Conservation (phyloP, 2,329 filamentous ascomycete genomes). For the Nigrograna mackinnonii region DNA sequence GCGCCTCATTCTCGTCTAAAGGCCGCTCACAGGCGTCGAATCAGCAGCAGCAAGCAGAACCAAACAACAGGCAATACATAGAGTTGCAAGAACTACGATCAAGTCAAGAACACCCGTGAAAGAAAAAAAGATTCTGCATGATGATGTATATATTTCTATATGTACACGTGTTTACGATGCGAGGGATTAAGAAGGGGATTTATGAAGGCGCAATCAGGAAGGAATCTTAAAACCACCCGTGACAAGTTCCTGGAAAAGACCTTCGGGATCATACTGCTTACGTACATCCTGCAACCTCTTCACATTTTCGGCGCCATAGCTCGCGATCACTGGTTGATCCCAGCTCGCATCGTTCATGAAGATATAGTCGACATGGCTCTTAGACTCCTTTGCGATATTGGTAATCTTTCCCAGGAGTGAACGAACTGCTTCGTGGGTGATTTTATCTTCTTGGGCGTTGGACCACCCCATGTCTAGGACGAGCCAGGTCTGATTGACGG, state of each 20-base stretch:
- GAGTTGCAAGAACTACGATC: too few species aligned
- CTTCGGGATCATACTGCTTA: conserved; percentile 14
- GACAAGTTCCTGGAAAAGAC: conserved; percentile 10
- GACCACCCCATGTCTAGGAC: background rate
- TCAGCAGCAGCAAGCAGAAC: too few species aligned
- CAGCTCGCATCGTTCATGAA: conserved; percentile 8
- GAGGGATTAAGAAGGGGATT: too few species aligned
- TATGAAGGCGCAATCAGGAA: too few species aligned
- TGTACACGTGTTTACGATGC: too few species aligned
- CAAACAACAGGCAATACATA: too few species aligned
- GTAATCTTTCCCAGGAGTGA: background rate
- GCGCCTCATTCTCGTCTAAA: too few species aligned
- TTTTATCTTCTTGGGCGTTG: background rate
- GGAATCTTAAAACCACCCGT: conserved; percentile 21
- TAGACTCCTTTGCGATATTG: background rate
- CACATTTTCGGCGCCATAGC: conserved; percentile 11
- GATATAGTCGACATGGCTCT: background rate
- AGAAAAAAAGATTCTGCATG: too few species aligned
- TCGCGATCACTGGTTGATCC: conserved; percentile 7
- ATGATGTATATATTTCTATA: too few species aligned
- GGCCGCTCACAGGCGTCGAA: too few species aligned
- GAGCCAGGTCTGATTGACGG: conserved; percentile 3
- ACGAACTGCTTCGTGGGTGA: background rate
- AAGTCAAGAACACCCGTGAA: too few species aligned
- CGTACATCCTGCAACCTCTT: conserved; percentile 5